A percentile compares a stretch with the other conserved stretches of the same genome.
Evolutionary conservation across 1,284 basidiomycete species (phyloP).

Genomic region (Apiotrichum sp.): DNA sequence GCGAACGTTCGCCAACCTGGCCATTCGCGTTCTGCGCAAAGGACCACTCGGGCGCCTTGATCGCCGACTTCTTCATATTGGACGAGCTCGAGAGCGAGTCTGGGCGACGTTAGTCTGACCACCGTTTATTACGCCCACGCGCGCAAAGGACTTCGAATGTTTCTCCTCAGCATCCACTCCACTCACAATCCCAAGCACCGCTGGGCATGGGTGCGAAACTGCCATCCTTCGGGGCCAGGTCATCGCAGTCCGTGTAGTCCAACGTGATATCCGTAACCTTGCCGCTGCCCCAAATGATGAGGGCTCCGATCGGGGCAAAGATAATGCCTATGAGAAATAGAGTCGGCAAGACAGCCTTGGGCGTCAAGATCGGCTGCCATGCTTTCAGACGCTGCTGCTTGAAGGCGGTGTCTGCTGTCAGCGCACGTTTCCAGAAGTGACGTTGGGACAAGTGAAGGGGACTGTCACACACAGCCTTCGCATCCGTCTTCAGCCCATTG

Average conservation of each 20-base stretch:
- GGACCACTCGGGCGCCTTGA: constrained; percentile 59
- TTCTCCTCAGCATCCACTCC: constrained; percentile 5
- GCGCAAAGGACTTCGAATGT: no score
- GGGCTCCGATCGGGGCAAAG: constrained; percentile 92
- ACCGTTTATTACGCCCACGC: background rate
- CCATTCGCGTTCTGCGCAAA: constrained; percentile 52
- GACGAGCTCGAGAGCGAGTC: constrained; percentile 46
- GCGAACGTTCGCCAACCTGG: constrained; percentile 51
- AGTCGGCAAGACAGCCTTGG: constrained; percentile 92
- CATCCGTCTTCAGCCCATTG: no score
- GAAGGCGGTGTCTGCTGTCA: constrained; percentile 78
- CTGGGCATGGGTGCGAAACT: constrained; percentile 58
- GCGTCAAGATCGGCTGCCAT: constrained; percentile 99
- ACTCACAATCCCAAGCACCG: constrained; percentile 64
- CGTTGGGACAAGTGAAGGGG: no score
- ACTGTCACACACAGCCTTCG: no score
- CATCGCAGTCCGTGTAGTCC: constrained; percentile 90
- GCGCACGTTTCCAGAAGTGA: no score
- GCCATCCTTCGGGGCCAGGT: constrained; percentile 51
- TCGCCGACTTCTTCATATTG: constrained; percentile 54
- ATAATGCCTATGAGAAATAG: constrained; percentile 90
- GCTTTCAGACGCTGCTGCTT: constrained; percentile 99
- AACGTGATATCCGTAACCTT: constrained; percentile 88
- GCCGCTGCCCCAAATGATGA: constrained; percentile 83
- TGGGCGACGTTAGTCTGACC: constrained; percentile 11